These are phyloP conservation scores for Dioscorea zingiberensis DNA, from an alignment of 106 monocot species.

Conservation along the genomic window DNA sequence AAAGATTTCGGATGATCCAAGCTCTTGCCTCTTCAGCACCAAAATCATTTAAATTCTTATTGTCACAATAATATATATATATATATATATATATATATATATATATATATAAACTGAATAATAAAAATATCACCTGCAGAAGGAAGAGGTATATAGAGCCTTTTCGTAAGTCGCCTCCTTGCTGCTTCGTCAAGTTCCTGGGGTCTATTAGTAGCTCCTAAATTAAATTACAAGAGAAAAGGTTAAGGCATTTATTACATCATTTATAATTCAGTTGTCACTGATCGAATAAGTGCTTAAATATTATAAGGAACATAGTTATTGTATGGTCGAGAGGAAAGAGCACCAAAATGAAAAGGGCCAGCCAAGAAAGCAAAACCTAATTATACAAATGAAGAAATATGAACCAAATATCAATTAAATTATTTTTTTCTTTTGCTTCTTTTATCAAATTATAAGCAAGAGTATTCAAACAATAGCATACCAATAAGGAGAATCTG, in stretches of 20 bases:
- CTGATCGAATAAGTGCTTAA: too few species aligned
- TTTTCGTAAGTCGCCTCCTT: conserved; percentile 77
- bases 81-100: background rate
- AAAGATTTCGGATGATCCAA: conserved; percentile 75
- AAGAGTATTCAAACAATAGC: too few species aligned
- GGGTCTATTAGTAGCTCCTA: conserved; percentile 96
- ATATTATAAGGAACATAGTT: too few species aligned
- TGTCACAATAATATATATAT: background rate
- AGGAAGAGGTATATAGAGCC: conserved; percentile 98
- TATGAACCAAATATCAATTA: too few species aligned
- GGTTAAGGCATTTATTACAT: too few species aligned
- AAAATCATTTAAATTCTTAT: conserved; percentile 2
- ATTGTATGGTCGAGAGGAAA: too few species aligned
- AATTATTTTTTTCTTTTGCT: too few species aligned
- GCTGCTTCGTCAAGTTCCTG: conserved; percentile 99
- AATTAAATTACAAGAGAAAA: background rate
- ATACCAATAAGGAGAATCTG: conserved; percentile 95
- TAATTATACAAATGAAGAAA: too few species aligned
- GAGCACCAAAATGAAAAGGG: too few species aligned
- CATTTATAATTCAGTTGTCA: too few species aligned
- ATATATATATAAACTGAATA: background rate
- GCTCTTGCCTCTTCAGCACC: conserved; percentile 79
- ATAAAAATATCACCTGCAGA: conserved; percentile 55
- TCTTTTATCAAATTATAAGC: too few species aligned
- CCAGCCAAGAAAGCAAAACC: too few species aligned